Conservation (phyloP, 2,329 filamentous ascomycete species). For the Onygena corvina region DNA sequence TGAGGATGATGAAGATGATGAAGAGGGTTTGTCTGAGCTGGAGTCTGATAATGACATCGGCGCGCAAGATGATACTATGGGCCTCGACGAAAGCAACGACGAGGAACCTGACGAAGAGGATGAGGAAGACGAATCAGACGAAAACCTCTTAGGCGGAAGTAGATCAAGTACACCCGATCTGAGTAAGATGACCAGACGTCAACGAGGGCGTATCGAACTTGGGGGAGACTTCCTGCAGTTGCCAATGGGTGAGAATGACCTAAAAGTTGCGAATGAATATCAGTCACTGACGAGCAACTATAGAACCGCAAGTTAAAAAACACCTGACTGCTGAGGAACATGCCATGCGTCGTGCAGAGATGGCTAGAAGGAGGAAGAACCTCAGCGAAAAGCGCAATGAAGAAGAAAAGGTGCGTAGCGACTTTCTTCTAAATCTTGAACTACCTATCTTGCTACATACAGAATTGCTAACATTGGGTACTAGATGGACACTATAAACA, state of each 20-base stretch:
- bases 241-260: conserved; percentile 40
- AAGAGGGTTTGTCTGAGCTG: conserved; percentile 36
- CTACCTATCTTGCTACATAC: background rate
- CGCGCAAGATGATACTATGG: conserved; percentile 25
- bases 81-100: conserved; percentile 30
- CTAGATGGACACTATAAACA: conserved; percentile 56
- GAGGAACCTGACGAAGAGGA: conserved; percentile 32
- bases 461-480: background rate
- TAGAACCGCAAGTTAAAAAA: conserved; percentile 60
- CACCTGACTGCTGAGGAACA: conserved; percentile 62
- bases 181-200: conserved; percentile 55
- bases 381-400: conserved; percentile 66
- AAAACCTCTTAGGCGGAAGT: conserved; percentile 37
- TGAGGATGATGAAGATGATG: conserved; percentile 42
- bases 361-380: conserved; percentile 62
- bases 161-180: conserved; percentile 50
- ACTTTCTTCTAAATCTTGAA: background rate
- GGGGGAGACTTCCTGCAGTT: conserved; percentile 41
- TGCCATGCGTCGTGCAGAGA: conserved; percentile 59
- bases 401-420: conserved; percentile 53
- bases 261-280: background rate
- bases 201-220: conserved; percentile 48
- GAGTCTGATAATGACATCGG: conserved; percentile 34
- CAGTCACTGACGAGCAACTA: background rate
- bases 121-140: conserved; percentile 34